phyloP scores from a whole-genome alignment of 23 red algal genomes.

The Cyanidioschyzon merolae region DNA sequence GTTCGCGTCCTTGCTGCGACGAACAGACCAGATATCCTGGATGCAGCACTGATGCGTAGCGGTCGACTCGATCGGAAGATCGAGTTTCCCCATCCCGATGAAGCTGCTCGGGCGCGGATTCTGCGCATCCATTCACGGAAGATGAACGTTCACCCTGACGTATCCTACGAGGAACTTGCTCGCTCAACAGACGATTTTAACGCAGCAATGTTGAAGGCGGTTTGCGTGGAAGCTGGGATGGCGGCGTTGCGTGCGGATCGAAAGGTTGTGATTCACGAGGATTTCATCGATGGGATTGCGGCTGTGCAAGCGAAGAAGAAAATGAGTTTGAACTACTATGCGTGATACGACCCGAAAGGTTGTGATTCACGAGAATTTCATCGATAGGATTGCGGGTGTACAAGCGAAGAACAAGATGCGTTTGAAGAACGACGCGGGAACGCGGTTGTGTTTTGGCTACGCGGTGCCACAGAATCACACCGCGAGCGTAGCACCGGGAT shows the following conservation, averaged over 20 bases:
- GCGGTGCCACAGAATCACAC: too few species aligned
- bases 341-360: constrained; percentile 45
- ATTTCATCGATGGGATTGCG: constrained; percentile 90
- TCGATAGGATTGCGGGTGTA: constrained; percentile 79
- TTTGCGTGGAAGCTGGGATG: constrained; percentile 93
- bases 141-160: constrained; percentile 90
- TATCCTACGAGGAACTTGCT: constrained; percentile 86
- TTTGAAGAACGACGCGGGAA: constrained; percentile 80
- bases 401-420: constrained; percentile 98
- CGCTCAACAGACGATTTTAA: constrained; percentile 94
- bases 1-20: constrained; percentile 91
- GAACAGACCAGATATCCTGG: constrained; percentile 96
- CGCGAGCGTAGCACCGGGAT: too few species aligned
- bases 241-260: constrained; percentile 74
- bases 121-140: constrained; percentile 93
- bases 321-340: constrained; percentile 76
- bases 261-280: constrained; percentile 80
- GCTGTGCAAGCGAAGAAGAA: constrained; percentile 99
- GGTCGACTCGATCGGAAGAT: constrained; percentile 98
- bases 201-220: constrained; percentile 86
- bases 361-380: constrained; percentile 97
- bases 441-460: too few species aligned
- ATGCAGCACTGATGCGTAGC: constrained; percentile 78
- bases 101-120: constrained; percentile 75
- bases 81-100: constrained; percentile 91